phyloP scores from a whole-genome alignment of 768 basidiomycete genomes.

The Tulasnella calospora region DNA sequence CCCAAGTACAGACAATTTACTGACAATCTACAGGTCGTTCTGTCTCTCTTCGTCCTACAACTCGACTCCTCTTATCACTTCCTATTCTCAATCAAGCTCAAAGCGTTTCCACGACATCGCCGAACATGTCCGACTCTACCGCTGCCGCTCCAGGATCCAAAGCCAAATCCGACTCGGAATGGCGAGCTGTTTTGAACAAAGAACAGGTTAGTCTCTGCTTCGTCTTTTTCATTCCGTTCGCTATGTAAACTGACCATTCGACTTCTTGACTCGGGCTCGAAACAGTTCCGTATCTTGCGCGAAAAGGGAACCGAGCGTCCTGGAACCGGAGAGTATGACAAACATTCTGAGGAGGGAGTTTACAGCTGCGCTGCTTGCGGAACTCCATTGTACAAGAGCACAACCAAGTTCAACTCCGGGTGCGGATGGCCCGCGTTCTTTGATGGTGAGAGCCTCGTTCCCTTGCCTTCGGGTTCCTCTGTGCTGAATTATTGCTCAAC shows the following conservation, averaged over 20 bases:
- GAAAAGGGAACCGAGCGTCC: constrained; percentile 81
- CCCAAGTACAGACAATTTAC: not conserved
- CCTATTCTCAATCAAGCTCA: not conserved
- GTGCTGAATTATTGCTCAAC: not conserved
- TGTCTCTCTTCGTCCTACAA: not conserved
- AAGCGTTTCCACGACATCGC: not conserved
- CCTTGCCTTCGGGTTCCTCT: too few species aligned
- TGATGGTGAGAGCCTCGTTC: constrained; percentile 52
- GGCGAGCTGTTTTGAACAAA: constrained; percentile 72
- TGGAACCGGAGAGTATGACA: constrained; percentile 75
- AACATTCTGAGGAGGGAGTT: constrained; percentile 58
- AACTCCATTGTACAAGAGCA: constrained; percentile 80
- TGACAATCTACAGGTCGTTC: not conserved
- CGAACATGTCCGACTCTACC: not conserved
- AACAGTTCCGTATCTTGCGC: constrained; percentile 77
- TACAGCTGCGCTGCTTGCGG: constrained; percentile 77
- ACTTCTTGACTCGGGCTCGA: not conserved
- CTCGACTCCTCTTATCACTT: not conserved
- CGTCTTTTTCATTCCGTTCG: not conserved
- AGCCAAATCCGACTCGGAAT: constrained; percentile 67
- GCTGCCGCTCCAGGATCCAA: constrained; percentile 20
- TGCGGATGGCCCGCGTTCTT: constrained; percentile 99
- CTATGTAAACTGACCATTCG: not conserved
- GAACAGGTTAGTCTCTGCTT: constrained; percentile 59
- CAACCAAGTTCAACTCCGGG: constrained; percentile 86